Percentiles rank a stretch among this genome's conserved stretches.
phyloP scores from a whole-genome alignment of 371 early-diverging fungal genomes.

The Mortierella sp. region DNA sequence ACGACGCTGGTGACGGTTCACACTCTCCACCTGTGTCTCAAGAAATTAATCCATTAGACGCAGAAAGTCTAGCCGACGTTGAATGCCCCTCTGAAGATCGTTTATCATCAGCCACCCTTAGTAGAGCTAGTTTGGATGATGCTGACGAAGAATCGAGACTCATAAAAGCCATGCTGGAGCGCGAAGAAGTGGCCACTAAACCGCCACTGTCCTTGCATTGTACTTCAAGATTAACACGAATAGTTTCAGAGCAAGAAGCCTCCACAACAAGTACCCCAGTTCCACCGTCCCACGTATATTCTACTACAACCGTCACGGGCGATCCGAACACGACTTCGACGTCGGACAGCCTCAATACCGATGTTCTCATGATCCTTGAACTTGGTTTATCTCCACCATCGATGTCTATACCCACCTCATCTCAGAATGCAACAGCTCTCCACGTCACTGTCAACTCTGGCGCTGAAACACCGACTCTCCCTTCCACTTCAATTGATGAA shows the following conservation, averaged over 20 bases:
- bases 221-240: neutral
- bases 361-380: neutral
- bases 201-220: neutral
- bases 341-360: neutral
- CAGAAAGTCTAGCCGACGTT: neutral
- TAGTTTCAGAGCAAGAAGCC: neutral
- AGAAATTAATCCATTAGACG: slow-evolving; percentile 10
- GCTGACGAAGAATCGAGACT: slow-evolving; percentile 28
- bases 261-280: too few species aligned
- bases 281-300: slow-evolving; percentile 20
- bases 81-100: slow-evolving; percentile 1
- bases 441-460: slow-evolving; percentile 24
- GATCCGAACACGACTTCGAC: slow-evolving; percentile 15
- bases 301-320: slow-evolving; percentile 15
- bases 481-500: neutral
- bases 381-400: neutral
- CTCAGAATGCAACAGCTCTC: neutral
- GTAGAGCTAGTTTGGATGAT: neutral
- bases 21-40: neutral
- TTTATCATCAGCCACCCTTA: neutral
- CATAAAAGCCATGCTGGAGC: slow-evolving; percentile 40
- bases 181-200: slow-evolving; percentile 29
- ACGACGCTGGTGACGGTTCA: slow-evolving; percentile 2
- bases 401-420: neutral
- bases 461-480: neutral